Evolutionary conservation across 1,284 basidiomycete species (phyloP), one percentile per base, ranked within the genome.

Genomic region (Malassezia psittaci): DNA sequence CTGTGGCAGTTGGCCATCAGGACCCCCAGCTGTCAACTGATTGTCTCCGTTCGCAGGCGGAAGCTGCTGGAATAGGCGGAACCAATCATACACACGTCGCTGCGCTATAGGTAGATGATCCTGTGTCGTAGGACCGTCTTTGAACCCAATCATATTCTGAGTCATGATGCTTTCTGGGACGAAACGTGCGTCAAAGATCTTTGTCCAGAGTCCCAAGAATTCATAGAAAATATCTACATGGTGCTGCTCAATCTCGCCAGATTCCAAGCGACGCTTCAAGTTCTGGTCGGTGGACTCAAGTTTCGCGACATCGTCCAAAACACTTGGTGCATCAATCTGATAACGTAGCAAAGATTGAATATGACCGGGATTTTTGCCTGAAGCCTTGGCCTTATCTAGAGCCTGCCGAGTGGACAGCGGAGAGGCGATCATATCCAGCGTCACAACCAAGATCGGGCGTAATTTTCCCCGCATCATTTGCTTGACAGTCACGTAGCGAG

Each of bases 381-480:
- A 8, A 11, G 24, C 12, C 12, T 39, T 16, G 10, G 40, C 34
- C 15, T 39, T 5, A 15, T 44, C 40, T 1, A 52, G 24, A 9
- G 32, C 29, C 11, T 47, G 35, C 3, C 24, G n/a, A 37, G 32
- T 64, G 50, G 48, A 65, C 39, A 42, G 42, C 50, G 60, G 56
- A 39, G 65, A 61, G 5, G 59, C 62, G 12, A 57, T 52, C 47
- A 68, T 64, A 48, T 68, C 67, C 34, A 68, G 45, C 2, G 62
- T 63, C 5, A 65, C 54, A 19, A 55, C 51, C 13, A 68, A 63
- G 19, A 57, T 57, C 39, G 24, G 51, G 21, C 65, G 53, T 32
- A 65, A 54, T 29, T 45, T 37, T 4, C 67, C 67, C 18, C 62
- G 53, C 35, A 59, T 37, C 15, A 42, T 37, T 42, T 70, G 68